Percentiles rank a stretch among this genome's conserved stretches.
These are phyloP conservation scores for Gymnopilus junonius DNA, from an alignment of 768 basidiomycete genomes.

Conservation along the genomic window DNA sequence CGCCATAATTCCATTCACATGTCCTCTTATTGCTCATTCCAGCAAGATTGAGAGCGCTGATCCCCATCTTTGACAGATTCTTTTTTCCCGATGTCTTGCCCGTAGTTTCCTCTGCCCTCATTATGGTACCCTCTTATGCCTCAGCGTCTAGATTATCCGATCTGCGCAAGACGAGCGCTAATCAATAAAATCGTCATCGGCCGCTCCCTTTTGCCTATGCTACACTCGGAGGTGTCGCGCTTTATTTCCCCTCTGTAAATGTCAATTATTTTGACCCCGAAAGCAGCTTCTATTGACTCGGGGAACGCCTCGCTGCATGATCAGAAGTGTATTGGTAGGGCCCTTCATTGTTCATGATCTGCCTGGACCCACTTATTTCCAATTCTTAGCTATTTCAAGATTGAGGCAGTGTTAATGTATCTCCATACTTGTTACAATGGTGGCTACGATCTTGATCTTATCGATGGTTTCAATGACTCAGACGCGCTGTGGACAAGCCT, in stretches of 20 bases:
- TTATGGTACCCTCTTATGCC: not conserved
- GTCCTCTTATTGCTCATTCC: not conserved
- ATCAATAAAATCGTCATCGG: not conserved
- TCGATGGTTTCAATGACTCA: not conserved
- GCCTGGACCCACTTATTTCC: not conserved
- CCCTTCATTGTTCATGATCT: not conserved
- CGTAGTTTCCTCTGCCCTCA: not conserved
- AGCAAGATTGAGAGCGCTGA: not conserved
- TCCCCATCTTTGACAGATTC: not conserved
- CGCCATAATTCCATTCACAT: not conserved
- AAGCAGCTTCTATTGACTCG: constrained; percentile 10
- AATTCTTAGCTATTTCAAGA: not conserved
- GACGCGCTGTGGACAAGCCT: not conserved
- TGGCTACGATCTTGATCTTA: not conserved
- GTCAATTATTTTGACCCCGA: not conserved
- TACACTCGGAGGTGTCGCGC: not conserved
- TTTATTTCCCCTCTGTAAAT: not conserved
- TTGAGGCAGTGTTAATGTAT: too few species aligned
- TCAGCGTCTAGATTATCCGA: not conserved
- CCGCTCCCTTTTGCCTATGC: not conserved
- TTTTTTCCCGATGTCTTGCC: not conserved
- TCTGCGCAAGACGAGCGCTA: not conserved
- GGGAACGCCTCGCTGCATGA: constrained; percentile 11
- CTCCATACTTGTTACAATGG: not conserved
- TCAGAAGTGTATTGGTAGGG: not conserved